These are phyloP conservation scores for Myriosclerotinia curreyana DNA, from an alignment of 2,329 filamentous ascomycete species.

Conservation along the genomic window DNA sequence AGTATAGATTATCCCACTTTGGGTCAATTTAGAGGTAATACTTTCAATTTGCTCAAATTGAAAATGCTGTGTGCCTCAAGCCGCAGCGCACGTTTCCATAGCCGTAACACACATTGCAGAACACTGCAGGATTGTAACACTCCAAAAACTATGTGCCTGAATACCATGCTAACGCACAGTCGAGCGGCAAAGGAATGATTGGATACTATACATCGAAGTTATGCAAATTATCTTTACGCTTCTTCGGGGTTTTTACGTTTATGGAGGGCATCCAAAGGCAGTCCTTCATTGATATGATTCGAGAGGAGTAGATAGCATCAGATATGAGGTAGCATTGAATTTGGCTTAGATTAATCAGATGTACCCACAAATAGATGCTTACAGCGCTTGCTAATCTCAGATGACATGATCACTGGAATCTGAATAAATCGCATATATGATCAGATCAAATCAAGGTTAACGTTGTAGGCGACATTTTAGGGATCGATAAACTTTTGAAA, in stretches of 20 bases:
- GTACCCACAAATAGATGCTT: constrained; percentile 15
- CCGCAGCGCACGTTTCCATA: neutral
- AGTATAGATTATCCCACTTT: neutral
- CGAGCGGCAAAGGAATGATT: constrained; percentile 19
- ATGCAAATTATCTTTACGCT: neutral
- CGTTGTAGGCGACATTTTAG: constrained; percentile 8
- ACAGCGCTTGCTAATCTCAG: constrained; percentile 7
- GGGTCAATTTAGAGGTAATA: neutral
- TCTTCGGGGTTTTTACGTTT: constrained; percentile 2
- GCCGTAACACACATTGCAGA: neutral
- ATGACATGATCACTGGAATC: constrained; percentile 1
- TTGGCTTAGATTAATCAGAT: constrained; percentile 9
- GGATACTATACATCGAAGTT: neutral
- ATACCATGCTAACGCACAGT: constrained; percentile 1
- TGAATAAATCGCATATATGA: neutral
- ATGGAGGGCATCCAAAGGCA: constrained; percentile 8
- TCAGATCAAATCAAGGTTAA: neutral
- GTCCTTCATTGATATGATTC: constrained; percentile 1
- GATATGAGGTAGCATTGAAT: neutral
- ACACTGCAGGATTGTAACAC: neutral
- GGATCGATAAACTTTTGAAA: neutral
- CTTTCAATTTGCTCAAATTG: neutral
- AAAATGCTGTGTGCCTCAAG: neutral
- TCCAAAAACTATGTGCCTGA: neutral
- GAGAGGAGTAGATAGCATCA: constrained; percentile 1